Conservation (phyloP, 2,329 filamentous ascomycete genomes). For the Stachybotrys chartarum region DNA sequence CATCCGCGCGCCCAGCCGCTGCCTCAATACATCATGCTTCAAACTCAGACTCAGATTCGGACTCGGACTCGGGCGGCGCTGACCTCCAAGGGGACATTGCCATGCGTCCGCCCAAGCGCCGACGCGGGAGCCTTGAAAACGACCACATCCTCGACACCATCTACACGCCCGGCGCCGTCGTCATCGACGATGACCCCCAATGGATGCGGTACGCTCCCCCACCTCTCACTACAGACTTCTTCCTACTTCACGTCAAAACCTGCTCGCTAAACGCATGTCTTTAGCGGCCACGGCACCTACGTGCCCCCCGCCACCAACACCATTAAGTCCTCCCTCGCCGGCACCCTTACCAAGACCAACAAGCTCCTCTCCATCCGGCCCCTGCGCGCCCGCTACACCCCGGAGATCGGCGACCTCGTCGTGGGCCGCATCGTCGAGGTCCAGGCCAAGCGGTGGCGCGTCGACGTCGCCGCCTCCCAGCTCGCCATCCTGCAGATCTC, state of each 20-base stretch:
- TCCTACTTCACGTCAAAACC: background rate
- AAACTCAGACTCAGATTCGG: constrained; percentile 33
- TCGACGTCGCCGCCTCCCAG: constrained; percentile 84
- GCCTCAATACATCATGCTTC: constrained; percentile 1
- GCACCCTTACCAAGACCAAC: constrained; percentile 88
- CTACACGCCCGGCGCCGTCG: constrained; percentile 78
- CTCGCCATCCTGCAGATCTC: constrained; percentile 79
- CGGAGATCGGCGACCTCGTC: constrained; percentile 93
- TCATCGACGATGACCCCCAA: constrained; percentile 85
- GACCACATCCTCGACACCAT: constrained; percentile 38
- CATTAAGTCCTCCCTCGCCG: constrained; percentile 86
- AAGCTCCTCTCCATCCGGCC: constrained; percentile 90
- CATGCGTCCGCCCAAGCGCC: constrained; percentile 36
- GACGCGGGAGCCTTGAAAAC: constrained; percentile 17
- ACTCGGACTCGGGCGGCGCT: constrained; percentile 35
- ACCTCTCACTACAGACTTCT: too few species aligned
- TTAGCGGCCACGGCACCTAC: constrained; percentile 88
- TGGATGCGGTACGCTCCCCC: constrained; percentile 68
- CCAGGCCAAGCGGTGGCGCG: constrained; percentile 88
- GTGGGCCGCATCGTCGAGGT: constrained; percentile 92
- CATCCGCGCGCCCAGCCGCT: constrained; percentile 13
- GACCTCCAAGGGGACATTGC: constrained; percentile 37
- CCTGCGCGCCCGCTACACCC: constrained; percentile 85
- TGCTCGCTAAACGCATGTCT: background rate
- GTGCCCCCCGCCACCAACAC: constrained; percentile 52